Evolutionary conservation across 78 protist species (phyloP), one percentile per base, ranked within the genome.

Genomic region (Speleostelium caveatum): DNA sequence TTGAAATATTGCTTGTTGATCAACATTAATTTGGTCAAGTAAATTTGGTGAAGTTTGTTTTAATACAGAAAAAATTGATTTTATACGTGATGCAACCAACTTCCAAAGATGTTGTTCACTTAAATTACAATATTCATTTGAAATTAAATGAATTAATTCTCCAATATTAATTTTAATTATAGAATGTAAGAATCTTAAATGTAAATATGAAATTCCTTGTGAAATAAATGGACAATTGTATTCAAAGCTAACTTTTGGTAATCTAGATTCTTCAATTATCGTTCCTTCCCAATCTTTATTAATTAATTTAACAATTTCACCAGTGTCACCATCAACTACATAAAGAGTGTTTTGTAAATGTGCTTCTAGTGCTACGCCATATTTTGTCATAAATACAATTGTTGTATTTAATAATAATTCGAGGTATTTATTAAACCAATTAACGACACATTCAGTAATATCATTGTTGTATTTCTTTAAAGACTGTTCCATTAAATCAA

Each of bases 341-440:
- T 39, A 61, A 5, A 61, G 17, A 32, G 68, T 61, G 32, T 61
- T 61, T 32, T 61, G 68, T 61, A 61, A 61, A 61, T 61, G 68
- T 61, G 68, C 68, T 61, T 61, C 68, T 61, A 61, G 32, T 28
- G n/a, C 38, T 17, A 61, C 32, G 17, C 68, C 68, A 61, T 61
- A 61, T 30, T 60, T 60, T 30, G 42, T 32, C 67, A 60, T 60
- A 0, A 60, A 1, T 30, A 60, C 67, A 6, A 60, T 28, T 60
- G 67, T 60, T 6, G 24, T 38, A 17, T 22, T 60, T 10, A 60
- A 28, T 60, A 60, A 32, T 60, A 30, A 30, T 16, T 14, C 24
- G 14, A 60, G 10, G 24, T 60, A 60, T 60, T 21, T 30, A 60
- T 60, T 28, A 24, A 60, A 60, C 67, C 67, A 60, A 28, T 60